Conservation (phyloP, 805 yeast species). For the Barnettozyma pratensis region DNA sequence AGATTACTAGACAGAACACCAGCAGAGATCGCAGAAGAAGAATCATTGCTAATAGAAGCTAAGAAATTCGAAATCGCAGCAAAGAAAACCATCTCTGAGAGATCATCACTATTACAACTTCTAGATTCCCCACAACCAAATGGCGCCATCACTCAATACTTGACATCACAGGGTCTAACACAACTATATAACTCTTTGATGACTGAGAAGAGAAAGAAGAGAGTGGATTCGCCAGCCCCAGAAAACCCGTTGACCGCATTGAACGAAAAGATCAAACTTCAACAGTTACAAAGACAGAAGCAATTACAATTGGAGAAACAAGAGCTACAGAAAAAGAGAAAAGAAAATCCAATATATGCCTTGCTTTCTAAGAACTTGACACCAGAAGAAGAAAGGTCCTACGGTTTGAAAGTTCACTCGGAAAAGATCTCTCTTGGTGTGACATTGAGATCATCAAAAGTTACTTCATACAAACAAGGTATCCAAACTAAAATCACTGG, state of each 20-base stretch:
- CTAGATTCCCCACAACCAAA: slow-evolving; percentile 84
- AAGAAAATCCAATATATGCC: slow-evolving; percentile 31
- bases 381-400: slow-evolving; percentile 74
- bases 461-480: slow-evolving; percentile 74
- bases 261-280: slow-evolving; percentile 30
- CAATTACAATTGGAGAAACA: slow-evolving; percentile 21
- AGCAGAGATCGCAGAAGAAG: slow-evolving; percentile 97
- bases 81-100: slow-evolving; percentile 77
- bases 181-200: slow-evolving; percentile 79
- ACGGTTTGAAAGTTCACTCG: slow-evolving; percentile 76
- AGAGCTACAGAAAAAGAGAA: slow-evolving; percentile 19
- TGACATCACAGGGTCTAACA: slow-evolving; percentile 83
- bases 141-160: slow-evolving; percentile 68
- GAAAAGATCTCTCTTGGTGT: slow-evolving; percentile 72
- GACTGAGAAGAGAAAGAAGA: slow-evolving; percentile 56
- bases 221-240: slow-evolving; percentile 34
- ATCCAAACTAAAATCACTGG: slow-evolving; percentile 56
- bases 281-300: slow-evolving; percentile 22
- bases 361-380: slow-evolving; percentile 42
- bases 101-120: slow-evolving; percentile 70
- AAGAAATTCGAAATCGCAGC: slow-evolving; percentile 89
- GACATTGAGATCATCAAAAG: slow-evolving; percentile 69
- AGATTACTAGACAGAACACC: slow-evolving; percentile 79
- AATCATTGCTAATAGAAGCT: slow-evolving; percentile 87
- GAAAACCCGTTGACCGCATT: slow-evolving; percentile 41